phyloP scores from a whole-genome alignment of 495 filamentous ascomycete species.

The Podospora didyma region DNA sequence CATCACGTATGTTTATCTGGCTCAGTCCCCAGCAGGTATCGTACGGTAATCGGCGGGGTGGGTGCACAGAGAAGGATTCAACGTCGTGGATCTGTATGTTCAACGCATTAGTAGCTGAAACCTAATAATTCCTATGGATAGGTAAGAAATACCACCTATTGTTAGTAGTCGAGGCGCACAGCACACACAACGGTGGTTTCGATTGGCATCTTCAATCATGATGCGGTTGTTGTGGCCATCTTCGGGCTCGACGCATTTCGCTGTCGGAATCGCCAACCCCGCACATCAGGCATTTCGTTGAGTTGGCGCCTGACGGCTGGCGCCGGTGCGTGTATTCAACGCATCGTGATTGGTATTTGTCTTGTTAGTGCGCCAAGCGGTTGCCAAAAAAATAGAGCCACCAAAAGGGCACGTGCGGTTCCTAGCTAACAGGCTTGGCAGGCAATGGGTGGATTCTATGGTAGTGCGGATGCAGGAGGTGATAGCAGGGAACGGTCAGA shows the following conservation, averaged over 20 bases:
- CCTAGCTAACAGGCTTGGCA: no score
- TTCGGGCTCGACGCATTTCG: conserved; percentile 1
- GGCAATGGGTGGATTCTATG: no score
- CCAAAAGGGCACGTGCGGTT: no score
- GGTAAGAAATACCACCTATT: conserved; percentile 5
- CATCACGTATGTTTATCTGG: no score
- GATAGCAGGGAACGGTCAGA: no score
- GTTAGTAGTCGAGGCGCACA: not conserved
- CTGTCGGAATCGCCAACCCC: conserved; percentile 5
- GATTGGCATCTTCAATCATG: no score
- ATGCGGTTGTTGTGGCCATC: not conserved
- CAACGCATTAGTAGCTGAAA: conserved; percentile 6
- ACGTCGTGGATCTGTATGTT: not conserved
- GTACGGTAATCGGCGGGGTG: not conserved
- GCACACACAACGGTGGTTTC: no score
- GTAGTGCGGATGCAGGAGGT: no score
- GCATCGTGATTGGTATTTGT: conserved; percentile 4
- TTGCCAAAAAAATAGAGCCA: no score
- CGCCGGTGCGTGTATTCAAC: conserved; percentile 1
- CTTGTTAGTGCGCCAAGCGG: conserved; percentile 1
- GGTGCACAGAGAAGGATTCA: not conserved
- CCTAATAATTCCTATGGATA: not conserved
- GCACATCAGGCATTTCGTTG: conserved; percentile 4
- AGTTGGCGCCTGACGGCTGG: conserved; percentile 8
- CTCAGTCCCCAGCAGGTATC: not conserved